A percentile compares a stretch with the other conserved stretches of the same genome.
Conservation (phyloP, 441 rosid genomes). For the Gossypium lobatum region DNA sequence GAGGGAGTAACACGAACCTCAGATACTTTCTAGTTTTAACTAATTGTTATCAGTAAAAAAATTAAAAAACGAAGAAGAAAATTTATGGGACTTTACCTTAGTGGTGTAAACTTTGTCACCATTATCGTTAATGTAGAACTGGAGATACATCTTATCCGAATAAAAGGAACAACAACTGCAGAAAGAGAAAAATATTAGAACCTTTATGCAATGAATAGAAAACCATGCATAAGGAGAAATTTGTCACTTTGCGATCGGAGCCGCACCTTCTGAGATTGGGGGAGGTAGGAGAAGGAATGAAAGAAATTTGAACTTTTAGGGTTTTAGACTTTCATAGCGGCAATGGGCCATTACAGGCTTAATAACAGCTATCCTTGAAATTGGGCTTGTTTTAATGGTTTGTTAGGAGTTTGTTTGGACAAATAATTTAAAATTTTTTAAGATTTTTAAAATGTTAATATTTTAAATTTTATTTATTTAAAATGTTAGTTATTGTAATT, state of each 20-base stretch:
- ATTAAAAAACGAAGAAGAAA: not conserved
- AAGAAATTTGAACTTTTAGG: not conserved
- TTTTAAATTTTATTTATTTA: too few species aligned
- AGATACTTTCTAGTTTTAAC: not conserved
- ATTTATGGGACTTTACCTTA: conserved; percentile 40
- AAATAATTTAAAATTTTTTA: too few species aligned
- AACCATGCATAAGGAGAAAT: not conserved
- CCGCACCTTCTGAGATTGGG: not conserved
- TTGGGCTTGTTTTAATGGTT: not conserved
- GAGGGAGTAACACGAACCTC: not conserved
- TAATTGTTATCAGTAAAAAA: not conserved
- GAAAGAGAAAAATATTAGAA: not conserved
- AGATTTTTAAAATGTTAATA: too few species aligned
- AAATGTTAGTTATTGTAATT: too few species aligned
- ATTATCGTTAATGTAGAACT: conserved; percentile 86
- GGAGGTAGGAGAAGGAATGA: not conserved
- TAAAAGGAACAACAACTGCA: not conserved
- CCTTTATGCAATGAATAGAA: not conserved
- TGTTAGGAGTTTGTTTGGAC: not conserved
- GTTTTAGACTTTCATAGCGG: not conserved
- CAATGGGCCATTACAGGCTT: not conserved
- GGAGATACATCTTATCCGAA: conserved; percentile 61
- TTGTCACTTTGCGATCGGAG: not conserved
- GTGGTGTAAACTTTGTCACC: conserved; percentile 91
- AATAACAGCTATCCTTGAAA: not conserved